Conservation (phyloP, 2,329 filamentous ascomycete species). For the Metarhizium album region DNA sequence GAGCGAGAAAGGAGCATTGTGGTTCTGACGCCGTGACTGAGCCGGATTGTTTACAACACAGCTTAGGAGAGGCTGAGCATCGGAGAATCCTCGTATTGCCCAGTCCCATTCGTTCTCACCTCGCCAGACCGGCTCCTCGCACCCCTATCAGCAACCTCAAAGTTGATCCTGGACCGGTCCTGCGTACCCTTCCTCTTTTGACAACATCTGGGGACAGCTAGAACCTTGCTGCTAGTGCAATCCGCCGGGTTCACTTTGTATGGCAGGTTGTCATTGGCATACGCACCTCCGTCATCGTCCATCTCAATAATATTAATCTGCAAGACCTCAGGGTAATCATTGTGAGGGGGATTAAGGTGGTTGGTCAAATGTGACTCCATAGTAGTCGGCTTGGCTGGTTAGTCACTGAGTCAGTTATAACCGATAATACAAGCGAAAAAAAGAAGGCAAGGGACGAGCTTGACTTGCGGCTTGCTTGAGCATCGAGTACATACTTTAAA, state of each 20-base stretch:
- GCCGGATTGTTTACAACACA: no score
- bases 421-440: neutral
- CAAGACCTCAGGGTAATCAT: constrained; percentile 28
- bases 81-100: neutral
- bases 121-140: neutral
- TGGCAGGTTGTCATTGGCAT: constrained; percentile 23
- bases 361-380: constrained; percentile 32
- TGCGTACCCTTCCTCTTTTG: constrained; percentile 12
- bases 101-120: neutral
- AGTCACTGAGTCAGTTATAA: neutral
- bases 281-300: constrained; percentile 19
- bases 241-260: constrained; percentile 25
- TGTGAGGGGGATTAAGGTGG: constrained; percentile 23
- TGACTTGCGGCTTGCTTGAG: no score
- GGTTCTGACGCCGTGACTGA: neutral
- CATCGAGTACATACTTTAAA: neutral
- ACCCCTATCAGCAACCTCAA: neutral
- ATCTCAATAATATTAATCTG: constrained; percentile 32
- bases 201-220: constrained; percentile 31
- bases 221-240: constrained; percentile 27
- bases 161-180: neutral
- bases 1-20: neutral
- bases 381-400: constrained; percentile 7
- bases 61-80: no score
- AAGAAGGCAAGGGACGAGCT: no score